Percentiles rank a stretch among this genome's conserved stretches.
Conservation (phyloP, 2,329 filamentous ascomycete species). For the Colletotrichum gloeosporioides region DNA sequence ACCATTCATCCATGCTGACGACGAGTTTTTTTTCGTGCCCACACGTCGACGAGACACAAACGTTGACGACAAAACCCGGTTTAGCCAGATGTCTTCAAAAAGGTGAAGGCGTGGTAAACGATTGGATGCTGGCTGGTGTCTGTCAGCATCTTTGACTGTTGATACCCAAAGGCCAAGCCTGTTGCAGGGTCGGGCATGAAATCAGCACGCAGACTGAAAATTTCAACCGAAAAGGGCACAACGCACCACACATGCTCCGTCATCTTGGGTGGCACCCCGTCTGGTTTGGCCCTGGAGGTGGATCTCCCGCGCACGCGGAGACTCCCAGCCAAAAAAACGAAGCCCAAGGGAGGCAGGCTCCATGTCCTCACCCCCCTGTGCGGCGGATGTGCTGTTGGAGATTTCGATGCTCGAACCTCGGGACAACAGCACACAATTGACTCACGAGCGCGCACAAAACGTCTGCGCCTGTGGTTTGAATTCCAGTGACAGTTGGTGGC, state of each 20-base stretch:
- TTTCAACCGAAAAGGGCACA: slow-evolving; percentile 7
- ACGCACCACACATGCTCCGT: slow-evolving; percentile 11
- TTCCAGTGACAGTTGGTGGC: not conserved
- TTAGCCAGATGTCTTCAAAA: not conserved
- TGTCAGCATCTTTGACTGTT: slow-evolving; percentile 8
- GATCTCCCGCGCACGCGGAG: slow-evolving; percentile 6
- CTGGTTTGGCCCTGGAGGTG: slow-evolving; percentile 15
- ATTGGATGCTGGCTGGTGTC: slow-evolving; percentile 6
- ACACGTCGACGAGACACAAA: not conserved
- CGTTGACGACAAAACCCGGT: not conserved
- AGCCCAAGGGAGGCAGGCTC: slow-evolving; percentile 3
- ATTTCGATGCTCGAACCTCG: not conserved
- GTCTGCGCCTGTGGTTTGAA: not conserved
- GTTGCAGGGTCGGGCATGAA: slow-evolving; percentile 17
- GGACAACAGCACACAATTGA: not conserved
- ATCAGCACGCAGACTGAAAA: not conserved
- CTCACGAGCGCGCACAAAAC: not conserved
- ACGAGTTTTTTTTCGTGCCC: not conserved
- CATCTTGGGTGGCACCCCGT: slow-evolving; percentile 6
- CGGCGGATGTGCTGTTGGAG: not conserved
- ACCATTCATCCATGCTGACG: not conserved
- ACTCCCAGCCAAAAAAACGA: not conserved
- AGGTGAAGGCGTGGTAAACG: not conserved
- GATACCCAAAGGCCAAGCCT: slow-evolving; percentile 24
- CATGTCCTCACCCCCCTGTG: not conserved